These are phyloP conservation scores for Cyclanthera cordifolia DNA, from an alignment of 306 rosid species.

Conservation along the genomic window DNA sequence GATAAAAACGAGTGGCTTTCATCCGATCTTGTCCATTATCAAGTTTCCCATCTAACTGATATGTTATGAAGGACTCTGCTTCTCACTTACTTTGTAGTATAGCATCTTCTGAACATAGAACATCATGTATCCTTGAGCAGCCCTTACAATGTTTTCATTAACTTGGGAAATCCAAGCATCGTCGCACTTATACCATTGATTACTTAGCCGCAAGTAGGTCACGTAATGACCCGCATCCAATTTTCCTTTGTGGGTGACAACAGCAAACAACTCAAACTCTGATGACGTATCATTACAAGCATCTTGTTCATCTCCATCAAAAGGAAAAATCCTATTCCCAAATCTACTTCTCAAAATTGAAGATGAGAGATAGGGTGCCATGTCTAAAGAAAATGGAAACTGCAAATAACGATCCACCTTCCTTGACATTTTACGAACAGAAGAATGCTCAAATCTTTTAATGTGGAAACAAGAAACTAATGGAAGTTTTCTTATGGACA, in stretches of 20 bases:
- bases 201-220: constrained; percentile 66
- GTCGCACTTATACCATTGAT: constrained; percentile 86
- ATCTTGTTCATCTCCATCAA: constrained; percentile 58
- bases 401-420: constrained; percentile 80
- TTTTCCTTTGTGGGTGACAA: constrained; percentile 77
- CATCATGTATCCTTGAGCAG: constrained; percentile 92
- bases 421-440: constrained; percentile 69
- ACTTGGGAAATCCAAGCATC: constrained; percentile 92
- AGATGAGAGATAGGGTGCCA: constrained; percentile 80
- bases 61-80: constrained; percentile 26
- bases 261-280: constrained; percentile 85
- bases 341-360: constrained; percentile 64
- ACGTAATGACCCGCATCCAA: constrained; percentile 87
- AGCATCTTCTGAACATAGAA: constrained; percentile 93
- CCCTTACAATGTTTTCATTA: constrained; percentile 73
- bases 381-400: constrained; percentile 78
- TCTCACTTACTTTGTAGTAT: constrained; percentile 66
- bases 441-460: constrained; percentile 89
- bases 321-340: constrained; percentile 75
- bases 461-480: constrained; percentile 83
- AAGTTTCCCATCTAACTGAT: background rate
- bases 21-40: background rate
- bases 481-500: constrained; percentile 90
- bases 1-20: background rate
- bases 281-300: constrained; percentile 51